Evolutionary conservation across 805 yeast genomes (phyloP).

Genomic region (Metschnikowia gelsemii): DNA sequence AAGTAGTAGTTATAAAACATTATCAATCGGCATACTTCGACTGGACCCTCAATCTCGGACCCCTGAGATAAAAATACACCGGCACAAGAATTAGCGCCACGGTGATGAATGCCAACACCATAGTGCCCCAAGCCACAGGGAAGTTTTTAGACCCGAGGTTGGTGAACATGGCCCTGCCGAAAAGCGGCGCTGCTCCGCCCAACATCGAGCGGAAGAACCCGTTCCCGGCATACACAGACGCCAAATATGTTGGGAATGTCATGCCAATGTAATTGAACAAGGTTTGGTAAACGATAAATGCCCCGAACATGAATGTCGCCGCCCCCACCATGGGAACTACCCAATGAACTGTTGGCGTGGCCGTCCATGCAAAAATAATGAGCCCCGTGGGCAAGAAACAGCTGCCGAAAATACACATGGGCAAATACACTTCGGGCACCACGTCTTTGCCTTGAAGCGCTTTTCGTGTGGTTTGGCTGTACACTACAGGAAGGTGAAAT

Average conservation of each 20-base stretch:
- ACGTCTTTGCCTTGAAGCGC: conserved; percentile 6
- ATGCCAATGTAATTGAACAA: conserved; percentile 16
- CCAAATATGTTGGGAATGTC: conserved; percentile 15
- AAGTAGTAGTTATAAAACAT: too few relatives aligned
- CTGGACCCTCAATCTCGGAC: conserved; percentile 16
- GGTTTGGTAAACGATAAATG: conserved; percentile 16
- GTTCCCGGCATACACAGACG: conserved; percentile 18
- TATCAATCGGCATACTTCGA: conserved; percentile 11
- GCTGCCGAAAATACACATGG: conserved; percentile 14
- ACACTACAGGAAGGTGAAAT: conserved; percentile 10
- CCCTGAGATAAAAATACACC: conserved; percentile 11
- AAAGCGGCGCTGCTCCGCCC: conserved; percentile 21
- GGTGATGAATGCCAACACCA: conserved; percentile 13
- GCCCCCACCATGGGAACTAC: conserved; percentile 16
- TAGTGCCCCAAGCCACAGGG: conserved; percentile 18
- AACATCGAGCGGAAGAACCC: conserved; percentile 16
- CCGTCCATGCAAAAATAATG: conserved; percentile 16
- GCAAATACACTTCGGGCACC: conserved; percentile 14
- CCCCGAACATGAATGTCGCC: conserved; percentile 12
- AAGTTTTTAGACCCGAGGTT: conserved; percentile 10
- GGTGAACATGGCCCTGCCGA: conserved; percentile 14
- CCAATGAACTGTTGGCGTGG: conserved; percentile 16
- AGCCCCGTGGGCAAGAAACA: conserved; percentile 15
- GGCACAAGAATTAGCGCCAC: conserved; percentile 11
- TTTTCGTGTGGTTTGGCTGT: conserved; percentile 8